These are phyloP conservation scores for Pisolithus tinctorius DNA, from an alignment of 768 basidiomycete genomes.

Conservation along the genomic window DNA sequence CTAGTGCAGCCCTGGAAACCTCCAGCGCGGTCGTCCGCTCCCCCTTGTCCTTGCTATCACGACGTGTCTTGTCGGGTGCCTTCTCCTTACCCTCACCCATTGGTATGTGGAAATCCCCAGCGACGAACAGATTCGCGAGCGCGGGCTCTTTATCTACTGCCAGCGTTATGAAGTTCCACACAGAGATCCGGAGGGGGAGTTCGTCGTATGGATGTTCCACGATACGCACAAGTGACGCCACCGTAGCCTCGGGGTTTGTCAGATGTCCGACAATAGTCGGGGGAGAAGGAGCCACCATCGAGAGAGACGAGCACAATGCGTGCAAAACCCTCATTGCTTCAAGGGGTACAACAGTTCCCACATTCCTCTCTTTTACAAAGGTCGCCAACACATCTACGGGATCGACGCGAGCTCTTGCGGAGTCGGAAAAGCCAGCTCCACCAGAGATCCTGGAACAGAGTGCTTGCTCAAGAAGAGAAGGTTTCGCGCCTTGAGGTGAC, in stretches of 20 bases:
- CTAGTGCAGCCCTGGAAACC: constrained; percentile 59
- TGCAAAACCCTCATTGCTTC: constrained; percentile 65
- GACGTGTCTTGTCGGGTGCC: constrained; percentile 9
- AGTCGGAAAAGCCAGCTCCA: constrained; percentile 38
- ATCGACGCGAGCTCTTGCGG: constrained; percentile 46
- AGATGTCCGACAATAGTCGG: constrained; percentile 76
- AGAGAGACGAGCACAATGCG: constrained; percentile 60
- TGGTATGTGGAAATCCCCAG: constrained; percentile 59
- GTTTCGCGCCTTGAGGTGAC: constrained; percentile 34
- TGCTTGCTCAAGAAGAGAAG: constrained; percentile 70
- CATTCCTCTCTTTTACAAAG: constrained; percentile 60
- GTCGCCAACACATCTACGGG: constrained; percentile 70
- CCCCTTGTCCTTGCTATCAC: constrained; percentile 19
- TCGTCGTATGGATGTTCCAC: constrained; percentile 79
- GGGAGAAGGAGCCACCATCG: constrained; percentile 50
- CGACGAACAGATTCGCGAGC: constrained; percentile 69
- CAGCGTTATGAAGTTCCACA: constrained; percentile 80
- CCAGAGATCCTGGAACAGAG: constrained; percentile 58
- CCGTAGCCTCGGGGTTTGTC: constrained; percentile 66
- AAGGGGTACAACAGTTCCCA: constrained; percentile 53
- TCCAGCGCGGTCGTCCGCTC: constrained; percentile 53
- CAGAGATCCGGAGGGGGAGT: constrained; percentile 57
- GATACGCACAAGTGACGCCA: constrained; percentile 61
- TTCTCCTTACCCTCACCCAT: constrained; percentile 32
- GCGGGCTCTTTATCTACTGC: constrained; percentile 86